Conservation (phyloP, 2,329 filamentous ascomycete species). For the Tolypocladium sp. region DNA sequence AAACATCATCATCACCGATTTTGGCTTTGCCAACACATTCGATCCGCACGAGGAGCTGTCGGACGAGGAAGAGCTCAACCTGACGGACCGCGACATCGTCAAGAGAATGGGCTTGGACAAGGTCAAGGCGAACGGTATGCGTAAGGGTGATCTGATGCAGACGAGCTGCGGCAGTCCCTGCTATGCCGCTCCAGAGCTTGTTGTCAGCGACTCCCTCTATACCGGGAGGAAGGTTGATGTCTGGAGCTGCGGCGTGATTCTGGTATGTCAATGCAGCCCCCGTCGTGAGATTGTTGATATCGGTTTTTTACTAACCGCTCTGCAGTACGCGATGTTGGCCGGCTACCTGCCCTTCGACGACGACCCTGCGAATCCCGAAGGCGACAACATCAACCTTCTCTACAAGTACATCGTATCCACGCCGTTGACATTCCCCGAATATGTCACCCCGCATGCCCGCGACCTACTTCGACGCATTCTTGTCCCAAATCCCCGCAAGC, state of each 20-base stretch:
- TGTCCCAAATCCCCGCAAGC: slow-evolving; percentile 87
- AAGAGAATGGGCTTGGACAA: slow-evolving; percentile 80
- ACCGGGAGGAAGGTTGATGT: slow-evolving; percentile 97
- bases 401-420: slow-evolving; percentile 99
- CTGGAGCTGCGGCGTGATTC: slow-evolving; percentile 97
- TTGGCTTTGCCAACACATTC: slow-evolving; percentile 98
- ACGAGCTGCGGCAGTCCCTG: slow-evolving; percentile 97
- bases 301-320: background rate
- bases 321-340: slow-evolving; percentile 96
- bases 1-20: slow-evolving; percentile 99
- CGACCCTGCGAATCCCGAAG: slow-evolving; percentile 94
- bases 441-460: slow-evolving; percentile 91
- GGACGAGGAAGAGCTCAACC: slow-evolving; percentile 81
- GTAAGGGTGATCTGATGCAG: slow-evolving; percentile 94
- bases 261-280: slow-evolving; percentile 52
- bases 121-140: slow-evolving; percentile 61
- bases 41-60: slow-evolving; percentile 78
- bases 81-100: slow-evolving; percentile 81
- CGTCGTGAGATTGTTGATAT: background rate
- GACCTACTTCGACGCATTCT: slow-evolving; percentile 88
- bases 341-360: slow-evolving; percentile 97
- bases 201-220: slow-evolving; percentile 95
- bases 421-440: slow-evolving; percentile 94
- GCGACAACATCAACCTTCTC: slow-evolving; percentile 96
- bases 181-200: slow-evolving; percentile 92